Conservation (phyloP, 1,139 yeast species). For the Blastobotrys apis region DNA sequence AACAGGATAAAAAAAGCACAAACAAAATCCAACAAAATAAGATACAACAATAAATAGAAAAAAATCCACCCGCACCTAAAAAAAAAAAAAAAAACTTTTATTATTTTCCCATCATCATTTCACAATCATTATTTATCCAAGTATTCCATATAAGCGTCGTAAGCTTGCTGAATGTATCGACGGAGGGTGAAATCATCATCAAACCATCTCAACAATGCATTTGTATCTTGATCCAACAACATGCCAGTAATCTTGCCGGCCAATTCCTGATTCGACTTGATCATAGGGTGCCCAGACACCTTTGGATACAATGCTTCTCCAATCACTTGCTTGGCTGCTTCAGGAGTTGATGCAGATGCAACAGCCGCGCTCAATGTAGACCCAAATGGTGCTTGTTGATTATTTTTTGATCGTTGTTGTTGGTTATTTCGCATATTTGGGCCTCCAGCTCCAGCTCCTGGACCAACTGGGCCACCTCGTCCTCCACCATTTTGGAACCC, state of each 20-base stretch:
- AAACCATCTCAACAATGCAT: conserved; percentile 77
- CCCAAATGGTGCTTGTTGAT: conserved; percentile 28
- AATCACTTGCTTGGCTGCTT: conserved; percentile 84
- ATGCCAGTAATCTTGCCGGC: conserved; percentile 95
- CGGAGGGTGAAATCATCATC: conserved; percentile 73
- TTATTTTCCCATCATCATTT: neutral
- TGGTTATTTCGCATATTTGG: conserved; percentile 4
- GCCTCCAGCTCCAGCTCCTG: neutral
- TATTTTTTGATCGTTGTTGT: conserved; percentile 26
- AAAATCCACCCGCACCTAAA: too few relatives aligned
- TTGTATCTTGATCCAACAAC: conserved; percentile 86
- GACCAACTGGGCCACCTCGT: neutral
- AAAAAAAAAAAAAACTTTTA: neutral
- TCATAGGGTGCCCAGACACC: conserved; percentile 74
- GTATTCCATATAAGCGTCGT: conserved; percentile 76
- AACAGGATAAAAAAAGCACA: neutral
- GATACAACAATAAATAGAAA: conserved; percentile 3
- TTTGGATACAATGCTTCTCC: conserved; percentile 92
- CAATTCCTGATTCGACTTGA: conserved; percentile 74
- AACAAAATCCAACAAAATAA: neutral
- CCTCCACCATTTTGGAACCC: neutral
- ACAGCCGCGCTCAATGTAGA: conserved; percentile 33
- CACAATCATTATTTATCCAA: conserved; percentile 12
- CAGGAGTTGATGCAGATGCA: conserved; percentile 39
- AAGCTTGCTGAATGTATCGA: conserved; percentile 85